Conservation (phyloP, 306 rosid genomes). For the Gynostemma pentaphyllum region DNA sequence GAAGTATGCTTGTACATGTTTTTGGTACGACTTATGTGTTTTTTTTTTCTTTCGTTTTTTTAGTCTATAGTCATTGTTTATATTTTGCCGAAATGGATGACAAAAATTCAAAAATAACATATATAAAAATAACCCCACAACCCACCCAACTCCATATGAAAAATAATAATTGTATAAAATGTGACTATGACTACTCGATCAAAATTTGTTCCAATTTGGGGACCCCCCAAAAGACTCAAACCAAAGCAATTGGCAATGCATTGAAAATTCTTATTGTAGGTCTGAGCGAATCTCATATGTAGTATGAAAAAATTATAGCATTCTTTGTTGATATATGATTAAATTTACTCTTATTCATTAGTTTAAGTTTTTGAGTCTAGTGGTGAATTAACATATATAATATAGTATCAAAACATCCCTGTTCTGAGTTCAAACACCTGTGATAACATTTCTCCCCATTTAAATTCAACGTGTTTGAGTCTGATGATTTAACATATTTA, state of each 20-base stretch:
- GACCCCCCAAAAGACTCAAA: neutral
- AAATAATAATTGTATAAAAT: neutral
- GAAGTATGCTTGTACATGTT: neutral
- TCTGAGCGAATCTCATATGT: neutral
- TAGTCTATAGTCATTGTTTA: neutral
- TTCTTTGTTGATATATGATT: no score
- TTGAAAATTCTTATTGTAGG: neutral
- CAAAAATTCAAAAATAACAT: neutral
- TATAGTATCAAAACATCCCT: no score
- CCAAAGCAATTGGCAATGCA: neutral
- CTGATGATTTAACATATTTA: no score
- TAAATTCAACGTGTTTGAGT: no score
- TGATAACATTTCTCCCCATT: no score
- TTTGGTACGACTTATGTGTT: neutral
- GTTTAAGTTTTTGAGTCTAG: no score
- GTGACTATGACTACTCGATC: conserved; percentile 3
- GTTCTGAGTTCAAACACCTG: no score
- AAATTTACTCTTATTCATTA: no score
- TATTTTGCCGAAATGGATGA: neutral
- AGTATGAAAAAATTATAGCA: neutral
- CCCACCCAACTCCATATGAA: neutral
- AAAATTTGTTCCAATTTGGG: neutral
- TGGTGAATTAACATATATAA: no score
- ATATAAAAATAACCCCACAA: neutral
- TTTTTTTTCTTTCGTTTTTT: no score